Evolutionary conservation across 257 asterid species (phyloP).

Genomic region (Jacaranda mimosifolia): DNA sequence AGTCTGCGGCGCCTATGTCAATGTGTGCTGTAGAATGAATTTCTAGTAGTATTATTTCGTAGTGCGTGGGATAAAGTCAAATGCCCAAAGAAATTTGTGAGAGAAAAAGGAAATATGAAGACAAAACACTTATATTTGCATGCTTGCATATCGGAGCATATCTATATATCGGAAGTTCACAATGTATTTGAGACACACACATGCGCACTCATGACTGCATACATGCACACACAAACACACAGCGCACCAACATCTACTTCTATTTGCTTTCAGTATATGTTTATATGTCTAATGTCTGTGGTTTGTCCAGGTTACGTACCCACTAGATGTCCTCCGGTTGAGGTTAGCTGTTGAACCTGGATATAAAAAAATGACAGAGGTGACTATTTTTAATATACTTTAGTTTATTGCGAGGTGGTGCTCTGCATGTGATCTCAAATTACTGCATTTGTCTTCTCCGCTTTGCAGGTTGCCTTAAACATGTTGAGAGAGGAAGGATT

Average conservation of each 20-base stretch:
- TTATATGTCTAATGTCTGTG: constrained; percentile 27
- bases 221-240: neutral
- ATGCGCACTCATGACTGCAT: neutral
- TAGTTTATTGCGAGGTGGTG: neutral
- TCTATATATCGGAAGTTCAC: neutral
- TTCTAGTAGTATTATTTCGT: neutral
- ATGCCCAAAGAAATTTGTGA: neutral
- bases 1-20: neutral
- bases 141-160: constrained; percentile 8
- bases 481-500: constrained; percentile 86
- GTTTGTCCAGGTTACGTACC: constrained; percentile 72
- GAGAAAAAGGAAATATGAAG: neutral
- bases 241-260: neutral
- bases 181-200: neutral
- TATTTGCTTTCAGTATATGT: constrained; percentile 12
- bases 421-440: constrained; percentile 26
- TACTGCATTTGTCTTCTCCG: constrained; percentile 34
- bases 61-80: constrained; percentile 5
- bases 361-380: constrained; percentile 77
- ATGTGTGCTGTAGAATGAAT: neutral
- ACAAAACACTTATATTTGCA: neutral
- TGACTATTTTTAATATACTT: constrained; percentile 34
- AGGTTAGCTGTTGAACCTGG: constrained; percentile 90
- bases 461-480: constrained; percentile 69
- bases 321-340: constrained; percentile 79